phyloP scores from a whole-genome alignment of 2,329 filamentous ascomycete species.

The Zarea fungicola region DNA sequence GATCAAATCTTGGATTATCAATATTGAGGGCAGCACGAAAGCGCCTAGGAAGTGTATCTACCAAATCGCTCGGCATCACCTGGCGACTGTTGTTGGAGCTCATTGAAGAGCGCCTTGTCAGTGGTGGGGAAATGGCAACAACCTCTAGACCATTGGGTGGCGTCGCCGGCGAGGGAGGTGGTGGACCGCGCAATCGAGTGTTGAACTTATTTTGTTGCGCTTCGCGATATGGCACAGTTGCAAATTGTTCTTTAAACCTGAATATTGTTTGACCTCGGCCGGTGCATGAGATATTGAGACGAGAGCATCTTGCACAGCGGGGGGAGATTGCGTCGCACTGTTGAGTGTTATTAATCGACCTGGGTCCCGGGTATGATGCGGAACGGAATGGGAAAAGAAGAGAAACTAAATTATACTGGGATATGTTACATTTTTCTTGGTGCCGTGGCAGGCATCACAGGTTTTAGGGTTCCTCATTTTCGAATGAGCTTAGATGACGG shows the following conservation, averaged over 20 bases:
- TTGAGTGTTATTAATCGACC: neutral
- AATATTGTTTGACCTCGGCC: neutral
- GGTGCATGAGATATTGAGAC: neutral
- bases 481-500: no score
- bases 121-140: neutral
- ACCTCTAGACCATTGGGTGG: neutral
- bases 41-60: neutral
- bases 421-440: neutral
- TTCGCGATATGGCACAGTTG: neutral
- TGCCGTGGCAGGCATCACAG: neutral
- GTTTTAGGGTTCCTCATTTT: neutral
- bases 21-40: neutral
- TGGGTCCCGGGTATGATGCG: neutral
- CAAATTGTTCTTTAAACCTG: neutral
- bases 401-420: no score
- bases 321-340: neutral
- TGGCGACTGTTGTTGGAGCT: neutral
- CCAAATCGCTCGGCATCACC: neutral
- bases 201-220: neutral
- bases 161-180: neutral
- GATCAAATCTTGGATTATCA: neutral
- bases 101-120: neutral
- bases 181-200: neutral
- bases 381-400: neutral
- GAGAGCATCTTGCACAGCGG: neutral